phyloP scores from a whole-genome alignment of 2,329 filamentous ascomycete species.

The Rhynchosporium secalis region DNA sequence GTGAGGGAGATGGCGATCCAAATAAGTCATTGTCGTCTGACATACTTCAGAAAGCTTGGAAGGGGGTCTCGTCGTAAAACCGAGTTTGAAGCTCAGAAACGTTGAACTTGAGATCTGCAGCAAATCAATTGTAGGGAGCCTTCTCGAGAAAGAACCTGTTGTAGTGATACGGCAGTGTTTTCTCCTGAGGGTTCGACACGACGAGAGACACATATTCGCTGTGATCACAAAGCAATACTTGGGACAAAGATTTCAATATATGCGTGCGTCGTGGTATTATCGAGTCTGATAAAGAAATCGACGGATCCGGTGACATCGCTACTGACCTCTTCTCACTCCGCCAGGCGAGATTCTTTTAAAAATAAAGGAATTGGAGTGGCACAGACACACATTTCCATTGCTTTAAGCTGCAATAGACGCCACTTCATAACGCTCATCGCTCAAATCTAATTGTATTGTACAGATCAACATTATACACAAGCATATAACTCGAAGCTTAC shows the following conservation, averaged over 20 bases:
- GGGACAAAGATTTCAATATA: not conserved
- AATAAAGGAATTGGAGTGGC: not conserved
- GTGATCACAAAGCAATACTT: not conserved
- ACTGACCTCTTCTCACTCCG: not conserved
- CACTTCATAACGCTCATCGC: not conserved
- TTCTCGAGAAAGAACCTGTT: not conserved
- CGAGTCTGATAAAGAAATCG: not conserved
- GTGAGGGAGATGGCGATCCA: not conserved
- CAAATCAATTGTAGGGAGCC: not conserved
- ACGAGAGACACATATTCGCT: not conserved
- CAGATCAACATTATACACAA: slow-evolving; percentile 10
- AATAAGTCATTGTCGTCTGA: not conserved
- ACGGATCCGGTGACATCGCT: not conserved
- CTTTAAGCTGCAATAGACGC: not conserved
- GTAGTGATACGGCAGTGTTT: not conserved
- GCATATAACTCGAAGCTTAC: not conserved
- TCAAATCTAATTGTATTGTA: slow-evolving; percentile 8
- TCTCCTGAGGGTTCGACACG: not conserved
- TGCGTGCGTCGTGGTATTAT: not conserved
- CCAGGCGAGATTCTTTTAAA: not conserved
- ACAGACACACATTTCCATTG: slow-evolving; percentile 4
- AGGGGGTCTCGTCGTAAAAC: too few species aligned
- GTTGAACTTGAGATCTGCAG: not conserved
- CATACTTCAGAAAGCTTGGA: not conserved
- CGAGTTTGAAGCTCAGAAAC: too few species aligned